A percentile compares a stretch with the other conserved stretches of the same genome.
phyloP scores from a whole-genome alignment of 148 eudicot species.

The Nepenthes mirabilis region DNA sequence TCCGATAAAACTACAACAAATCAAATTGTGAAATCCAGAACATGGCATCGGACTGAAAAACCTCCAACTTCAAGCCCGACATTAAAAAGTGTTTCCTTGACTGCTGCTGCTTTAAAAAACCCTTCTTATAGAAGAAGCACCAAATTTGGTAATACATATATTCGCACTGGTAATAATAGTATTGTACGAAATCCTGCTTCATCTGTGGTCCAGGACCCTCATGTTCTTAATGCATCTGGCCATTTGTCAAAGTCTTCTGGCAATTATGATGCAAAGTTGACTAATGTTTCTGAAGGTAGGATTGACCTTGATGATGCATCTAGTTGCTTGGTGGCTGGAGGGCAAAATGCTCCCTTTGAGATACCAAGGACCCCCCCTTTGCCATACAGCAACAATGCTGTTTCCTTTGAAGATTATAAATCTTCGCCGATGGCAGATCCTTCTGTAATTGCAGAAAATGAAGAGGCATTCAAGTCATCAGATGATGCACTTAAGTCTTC shows the following conservation, averaged over 20 bases:
- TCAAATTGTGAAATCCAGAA: constrained; percentile 39
- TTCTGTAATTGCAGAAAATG: constrained; percentile 17
- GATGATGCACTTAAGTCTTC: constrained; percentile 18
- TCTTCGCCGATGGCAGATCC: constrained; percentile 23
- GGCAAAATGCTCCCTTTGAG: constrained; percentile 20
- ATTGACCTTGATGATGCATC: not conserved
- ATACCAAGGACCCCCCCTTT: constrained; percentile 39
- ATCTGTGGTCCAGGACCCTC: constrained; percentile 17
- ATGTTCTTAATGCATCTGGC: constrained; percentile 16
- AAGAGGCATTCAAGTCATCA: constrained; percentile 12
- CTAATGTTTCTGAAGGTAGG: not conserved
- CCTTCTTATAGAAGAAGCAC: constrained; percentile 11
- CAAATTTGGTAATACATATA: constrained; percentile 40
- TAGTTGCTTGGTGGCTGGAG: constrained; percentile 1
- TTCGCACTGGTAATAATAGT: constrained; percentile 85
- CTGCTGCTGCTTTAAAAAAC: constrained; percentile 19
- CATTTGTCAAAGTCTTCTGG: constrained; percentile 20
- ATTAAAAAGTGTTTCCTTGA: constrained; percentile 20
- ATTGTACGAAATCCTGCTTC: constrained; percentile 52
- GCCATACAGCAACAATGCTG: constrained; percentile 20
- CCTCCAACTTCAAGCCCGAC: constrained; percentile 19
- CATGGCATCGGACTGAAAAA: constrained; percentile 63
- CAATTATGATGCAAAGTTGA: not conserved
- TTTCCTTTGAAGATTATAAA: constrained; percentile 17
- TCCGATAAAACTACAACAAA: constrained; percentile 19